Conservation (phyloP, 1,284 basidiomycete species). For the Afroboletus lepidellus region DNA sequence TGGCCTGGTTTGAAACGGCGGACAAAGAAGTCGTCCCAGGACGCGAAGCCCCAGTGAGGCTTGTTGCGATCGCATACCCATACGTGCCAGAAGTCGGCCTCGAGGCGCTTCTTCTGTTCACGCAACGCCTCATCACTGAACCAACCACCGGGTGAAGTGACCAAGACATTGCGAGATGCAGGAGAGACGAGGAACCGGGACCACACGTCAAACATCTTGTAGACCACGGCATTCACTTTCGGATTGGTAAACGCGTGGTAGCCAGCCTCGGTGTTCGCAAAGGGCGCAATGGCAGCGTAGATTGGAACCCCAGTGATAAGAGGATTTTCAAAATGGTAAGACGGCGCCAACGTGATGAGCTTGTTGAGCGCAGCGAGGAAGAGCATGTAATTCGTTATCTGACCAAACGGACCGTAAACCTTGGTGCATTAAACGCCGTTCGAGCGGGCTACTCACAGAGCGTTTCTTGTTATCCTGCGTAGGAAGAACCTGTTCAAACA, state of each 20-base stretch:
- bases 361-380: slow-evolving; percentile 45
- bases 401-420: not conserved
- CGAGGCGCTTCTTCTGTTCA: slow-evolving; percentile 20
- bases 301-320: slow-evolving; percentile 21
- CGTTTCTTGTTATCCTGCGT: not conserved
- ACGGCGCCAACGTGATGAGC: slow-evolving; percentile 32
- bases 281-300: slow-evolving; percentile 24
- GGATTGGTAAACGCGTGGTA: slow-evolving; percentile 44
- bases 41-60: slow-evolving; percentile 34
- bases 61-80: slow-evolving; percentile 12
- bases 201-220: slow-evolving; percentile 48
- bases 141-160: slow-evolving; percentile 40
- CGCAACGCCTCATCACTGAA: slow-evolving; percentile 39
- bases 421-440: too few species aligned
- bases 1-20: slow-evolving; percentile 33
- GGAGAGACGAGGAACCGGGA: slow-evolving; percentile 43
- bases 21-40: slow-evolving; percentile 59
- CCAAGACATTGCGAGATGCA: slow-evolving; percentile 42
- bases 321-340: slow-evolving; percentile 14
- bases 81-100: slow-evolving; percentile 18
- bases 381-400: slow-evolving; percentile 44
- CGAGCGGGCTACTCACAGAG: slow-evolving; percentile 6
- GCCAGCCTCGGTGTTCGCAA: slow-evolving; percentile 36
- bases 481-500: slow-evolving; percentile 24
- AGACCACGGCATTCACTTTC: slow-evolving; percentile 40